Conservation (phyloP, 345 rosid species). For the Bruguiera gymnorhiza region DNA sequence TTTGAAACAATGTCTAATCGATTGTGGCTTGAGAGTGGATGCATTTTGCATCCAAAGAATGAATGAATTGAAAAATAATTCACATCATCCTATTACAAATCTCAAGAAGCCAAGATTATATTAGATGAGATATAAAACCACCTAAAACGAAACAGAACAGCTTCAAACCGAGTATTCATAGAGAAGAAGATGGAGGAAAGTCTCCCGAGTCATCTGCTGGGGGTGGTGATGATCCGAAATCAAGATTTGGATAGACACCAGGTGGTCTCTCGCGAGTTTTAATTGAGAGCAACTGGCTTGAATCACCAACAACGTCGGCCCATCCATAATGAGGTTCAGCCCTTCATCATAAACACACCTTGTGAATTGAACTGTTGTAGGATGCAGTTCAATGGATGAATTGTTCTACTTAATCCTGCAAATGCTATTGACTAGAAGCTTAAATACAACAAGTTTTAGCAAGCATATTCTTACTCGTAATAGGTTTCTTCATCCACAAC, state of each 20-base stretch:
- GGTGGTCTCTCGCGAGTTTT: slow-evolving; percentile 81
- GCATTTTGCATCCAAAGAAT: slow-evolving; percentile 32
- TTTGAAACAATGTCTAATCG: background rate
- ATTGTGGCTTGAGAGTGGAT: background rate
- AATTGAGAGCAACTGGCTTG: slow-evolving; percentile 76
- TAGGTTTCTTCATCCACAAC: slow-evolving; percentile 90
- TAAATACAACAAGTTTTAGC: no score
- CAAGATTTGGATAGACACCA: slow-evolving; percentile 69
- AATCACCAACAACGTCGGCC: slow-evolving; percentile 95
- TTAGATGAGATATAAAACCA: slow-evolving; percentile 7
- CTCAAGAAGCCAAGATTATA: slow-evolving; percentile 16
- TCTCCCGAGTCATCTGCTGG: slow-evolving; percentile 41
- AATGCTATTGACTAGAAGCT: no score
- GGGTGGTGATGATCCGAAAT: slow-evolving; percentile 58
- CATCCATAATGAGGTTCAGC: slow-evolving; percentile 99
- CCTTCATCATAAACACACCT: slow-evolving; percentile 35
- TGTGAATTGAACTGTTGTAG: background rate
- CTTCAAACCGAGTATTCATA: slow-evolving; percentile 14
- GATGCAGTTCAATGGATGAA: no score
- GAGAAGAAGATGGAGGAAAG: slow-evolving; percentile 18
- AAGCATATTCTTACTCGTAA: slow-evolving; percentile 64
- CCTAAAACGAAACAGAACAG: slow-evolving; percentile 16
- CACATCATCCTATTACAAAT: slow-evolving; percentile 13
- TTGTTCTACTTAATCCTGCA: no score
- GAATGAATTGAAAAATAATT: slow-evolving; percentile 29